Percentiles rank a stretch among this genome's conserved stretches.
Conservation (phyloP, 2,329 filamentous ascomycete genomes). For the Lachnellula hyalina region DNA sequence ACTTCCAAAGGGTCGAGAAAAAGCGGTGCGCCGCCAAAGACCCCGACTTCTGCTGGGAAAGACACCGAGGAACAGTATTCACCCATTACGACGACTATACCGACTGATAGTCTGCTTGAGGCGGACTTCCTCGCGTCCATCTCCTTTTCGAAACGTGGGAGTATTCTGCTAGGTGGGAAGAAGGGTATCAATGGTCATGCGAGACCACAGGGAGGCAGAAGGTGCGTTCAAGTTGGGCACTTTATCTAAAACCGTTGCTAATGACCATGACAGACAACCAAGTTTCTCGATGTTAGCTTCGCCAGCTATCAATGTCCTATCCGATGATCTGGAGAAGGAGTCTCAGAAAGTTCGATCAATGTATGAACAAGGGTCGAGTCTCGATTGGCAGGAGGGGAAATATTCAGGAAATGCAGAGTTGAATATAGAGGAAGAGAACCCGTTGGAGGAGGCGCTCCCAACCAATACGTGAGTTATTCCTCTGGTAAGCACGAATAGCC, state of each 20-base stretch:
- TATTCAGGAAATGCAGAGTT: constrained; percentile 7
- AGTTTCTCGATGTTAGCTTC: constrained; percentile 27
- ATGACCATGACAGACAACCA: constrained; percentile 22
- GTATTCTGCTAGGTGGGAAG: constrained; percentile 54
- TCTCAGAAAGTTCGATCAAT: constrained; percentile 33
- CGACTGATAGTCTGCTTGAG: constrained; percentile 50
- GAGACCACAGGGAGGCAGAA: constrained; percentile 19
- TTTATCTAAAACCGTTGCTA: constrained; percentile 3
- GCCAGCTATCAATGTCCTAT: constrained; percentile 21
- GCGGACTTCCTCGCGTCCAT: constrained; percentile 52
- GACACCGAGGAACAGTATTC: constrained; percentile 35
- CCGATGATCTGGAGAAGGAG: constrained; percentile 30
- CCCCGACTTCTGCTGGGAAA: constrained; percentile 19
- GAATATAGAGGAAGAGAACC: constrained; percentile 5
- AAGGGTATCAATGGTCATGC: constrained; percentile 26
- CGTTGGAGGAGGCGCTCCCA: constrained; percentile 3
- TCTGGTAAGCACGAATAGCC: not conserved
- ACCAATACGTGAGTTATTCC: constrained; percentile 6
- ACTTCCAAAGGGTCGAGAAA: constrained; percentile 8
- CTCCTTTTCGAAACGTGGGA: constrained; percentile 59
- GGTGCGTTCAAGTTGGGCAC: constrained; percentile 14
- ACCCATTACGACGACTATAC: constrained; percentile 52
- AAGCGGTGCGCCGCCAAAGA: constrained; percentile 6
- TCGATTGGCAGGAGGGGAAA: constrained; percentile 25
- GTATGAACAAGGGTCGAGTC: constrained; percentile 28